These are phyloP conservation scores for Ilex aquifolium DNA, from an alignment of 257 asterid genomes.

Conservation along the genomic window DNA sequence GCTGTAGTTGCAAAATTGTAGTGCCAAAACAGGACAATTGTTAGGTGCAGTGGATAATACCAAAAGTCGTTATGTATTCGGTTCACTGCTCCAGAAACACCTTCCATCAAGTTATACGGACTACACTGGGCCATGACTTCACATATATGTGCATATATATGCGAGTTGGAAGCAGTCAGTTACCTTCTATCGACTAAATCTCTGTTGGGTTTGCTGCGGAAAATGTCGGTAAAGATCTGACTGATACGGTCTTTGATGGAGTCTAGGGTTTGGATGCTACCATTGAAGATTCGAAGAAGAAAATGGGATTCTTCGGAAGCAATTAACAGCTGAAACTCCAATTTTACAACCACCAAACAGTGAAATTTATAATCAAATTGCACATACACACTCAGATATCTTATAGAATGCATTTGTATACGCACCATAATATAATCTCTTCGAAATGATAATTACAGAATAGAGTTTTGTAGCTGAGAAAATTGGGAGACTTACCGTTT, in stretches of 20 bases:
- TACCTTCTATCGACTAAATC: conserved; percentile 39
- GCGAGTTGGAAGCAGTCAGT: not conserved
- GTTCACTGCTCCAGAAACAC: too few relatives aligned
- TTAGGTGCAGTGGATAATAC: too few relatives aligned
- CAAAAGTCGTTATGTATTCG: too few relatives aligned
- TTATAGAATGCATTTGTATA: too few relatives aligned
- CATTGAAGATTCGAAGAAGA: conserved; percentile 47
- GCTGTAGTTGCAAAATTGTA: too few relatives aligned
- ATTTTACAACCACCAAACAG: too few relatives aligned
- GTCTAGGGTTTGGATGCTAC: conserved; percentile 51
- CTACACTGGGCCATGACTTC: not conserved
- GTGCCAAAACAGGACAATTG: too few relatives aligned
- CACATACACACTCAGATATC: not conserved
- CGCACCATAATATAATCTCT: too few relatives aligned
- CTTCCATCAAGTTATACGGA: too few relatives aligned
- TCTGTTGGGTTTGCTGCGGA: conserved; percentile 24
- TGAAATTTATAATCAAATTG: too few relatives aligned
- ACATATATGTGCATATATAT: not conserved
- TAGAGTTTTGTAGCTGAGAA: too few relatives aligned
- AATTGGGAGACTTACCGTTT: not conserved
- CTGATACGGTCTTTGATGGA: conserved; percentile 48
- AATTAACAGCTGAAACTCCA: conserved; percentile 32
- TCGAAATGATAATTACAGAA: too few relatives aligned
- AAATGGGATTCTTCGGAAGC: conserved; percentile 53
- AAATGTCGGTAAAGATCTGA: conserved; percentile 28